phyloP scores from a whole-genome alignment of 164 flowering plant species.

The Sedum album region DNA sequence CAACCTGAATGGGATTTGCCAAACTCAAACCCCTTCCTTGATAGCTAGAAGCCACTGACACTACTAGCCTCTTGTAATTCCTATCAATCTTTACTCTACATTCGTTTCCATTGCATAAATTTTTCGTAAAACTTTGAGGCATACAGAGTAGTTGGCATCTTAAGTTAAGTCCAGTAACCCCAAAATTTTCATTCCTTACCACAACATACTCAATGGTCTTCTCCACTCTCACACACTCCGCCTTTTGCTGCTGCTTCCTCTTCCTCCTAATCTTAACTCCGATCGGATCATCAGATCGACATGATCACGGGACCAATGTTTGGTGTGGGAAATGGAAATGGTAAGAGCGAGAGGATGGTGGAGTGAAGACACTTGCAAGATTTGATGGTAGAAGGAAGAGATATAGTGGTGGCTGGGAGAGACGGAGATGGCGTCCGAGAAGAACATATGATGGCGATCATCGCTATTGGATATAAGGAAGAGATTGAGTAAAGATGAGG shows the following conservation, averaged over 20 bases:
- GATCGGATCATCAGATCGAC: conserved; percentile 1
- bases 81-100: conserved; percentile 30
- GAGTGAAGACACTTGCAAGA: conserved; percentile 7
- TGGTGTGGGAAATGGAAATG: too few species aligned
- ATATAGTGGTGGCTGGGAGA: neutral
- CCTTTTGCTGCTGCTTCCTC: conserved; percentile 28
- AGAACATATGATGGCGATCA: conserved; percentile 11
- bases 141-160: conserved; percentile 36
- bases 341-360: too few species aligned
- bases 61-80: conserved; percentile 39
- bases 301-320: neutral
- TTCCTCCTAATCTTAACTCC: conserved; percentile 17
- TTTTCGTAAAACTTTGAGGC: conserved; percentile 37
- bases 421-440: conserved; percentile 14
- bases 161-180: conserved; percentile 25
- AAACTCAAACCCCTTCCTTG: conserved; percentile 52
- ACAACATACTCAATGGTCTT: neutral
- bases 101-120: conserved; percentile 30
- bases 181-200: conserved; percentile 4
- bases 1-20: conserved; percentile 40
- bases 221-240: conserved; percentile 7
- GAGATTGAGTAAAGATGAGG: too few species aligned
- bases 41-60: conserved; percentile 44
- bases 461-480: too few species aligned
- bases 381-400: conserved; percentile 8